Evolutionary conservation across 345 rosid species (phyloP), one percentile per base, ranked within the genome.

Genomic region (Citrus maxima): DNA sequence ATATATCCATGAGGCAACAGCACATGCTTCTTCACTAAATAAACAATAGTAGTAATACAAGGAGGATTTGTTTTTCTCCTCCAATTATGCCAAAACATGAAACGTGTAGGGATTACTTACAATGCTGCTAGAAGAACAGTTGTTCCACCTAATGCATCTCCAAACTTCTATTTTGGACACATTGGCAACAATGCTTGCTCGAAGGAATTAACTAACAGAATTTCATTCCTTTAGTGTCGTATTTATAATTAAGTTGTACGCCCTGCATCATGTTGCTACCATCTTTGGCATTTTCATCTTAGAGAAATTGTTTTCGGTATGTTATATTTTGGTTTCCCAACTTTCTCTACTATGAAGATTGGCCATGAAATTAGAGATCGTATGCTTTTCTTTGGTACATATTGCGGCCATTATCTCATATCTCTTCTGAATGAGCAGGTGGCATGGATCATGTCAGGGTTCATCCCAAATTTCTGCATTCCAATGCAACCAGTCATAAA

Each of bases 401-500:
- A 34, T n/a, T 19, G 21, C 62, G 68, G 30, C 35, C 9, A 12
- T 28, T 32, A 19, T 73, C 21, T 28, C 54, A 21, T 27, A 34
- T 40, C 34, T 49, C 56, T 4, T 69, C 71, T 68, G n/a, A 77
- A 64, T 77, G 42, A 58, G 74, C 79, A 95, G 98, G 92, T 84
- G 92, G 95, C 5, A 79, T 91, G 84, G 99, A 95, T 79, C 99
- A 86, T 85, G 96, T 92, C 37, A 85, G 99, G 83, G 98, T 95
- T 79, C 99, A 95, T 88, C 99, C 99, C 49, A 95, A 89, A 80
- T 95, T 95, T 75, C 80, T 95, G 51, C 99, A 95, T 88, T 95
- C 99, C 40, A 95, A 95, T 82, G 99, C 99, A 74, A 95, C 99
- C 10, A 95, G 99, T 82, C 99, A 95, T 84, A 95, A 93, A 79